Conservation (phyloP, 805 yeast species). For the Torulaspora quercuum region DNA sequence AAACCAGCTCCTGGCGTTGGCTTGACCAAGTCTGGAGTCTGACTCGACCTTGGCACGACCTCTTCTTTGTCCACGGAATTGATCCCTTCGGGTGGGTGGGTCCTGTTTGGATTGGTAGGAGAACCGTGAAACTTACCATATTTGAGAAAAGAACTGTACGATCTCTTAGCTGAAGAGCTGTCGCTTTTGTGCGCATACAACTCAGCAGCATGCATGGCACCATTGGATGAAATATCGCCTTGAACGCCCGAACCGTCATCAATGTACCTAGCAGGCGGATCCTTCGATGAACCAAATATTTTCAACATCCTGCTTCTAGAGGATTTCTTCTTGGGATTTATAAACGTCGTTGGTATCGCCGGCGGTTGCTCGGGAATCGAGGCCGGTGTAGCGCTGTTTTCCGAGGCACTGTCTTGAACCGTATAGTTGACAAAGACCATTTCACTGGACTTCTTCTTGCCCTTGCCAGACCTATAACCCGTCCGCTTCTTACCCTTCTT, state of each 20-base stretch:
- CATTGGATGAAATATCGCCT: no score
- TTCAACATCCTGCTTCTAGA: slow-evolving; percentile 33
- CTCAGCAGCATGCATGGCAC: neutral
- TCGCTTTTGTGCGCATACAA: neutral
- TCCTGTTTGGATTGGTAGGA: slow-evolving; percentile 4
- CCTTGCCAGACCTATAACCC: slow-evolving; percentile 17
- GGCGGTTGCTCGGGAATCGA: slow-evolving; percentile 10
- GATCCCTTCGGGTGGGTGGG: slow-evolving; percentile 7
- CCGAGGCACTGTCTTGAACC: slow-evolving; percentile 30
- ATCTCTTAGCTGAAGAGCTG: slow-evolving; percentile 18
- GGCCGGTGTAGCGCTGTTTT: slow-evolving; percentile 5
- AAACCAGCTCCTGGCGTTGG: slow-evolving; percentile 11
- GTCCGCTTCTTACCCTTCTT: slow-evolving; percentile 18
- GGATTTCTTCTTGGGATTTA: slow-evolving; percentile 26
- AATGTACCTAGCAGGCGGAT: slow-evolving; percentile 2
- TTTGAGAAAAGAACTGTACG: slow-evolving; percentile 26
- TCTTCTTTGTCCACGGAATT: slow-evolving; percentile 14
- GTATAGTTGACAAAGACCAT: slow-evolving; percentile 38
- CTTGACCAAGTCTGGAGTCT: slow-evolving; percentile 18
- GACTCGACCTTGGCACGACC: slow-evolving; percentile 28
- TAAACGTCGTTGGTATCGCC: slow-evolving; percentile 6
- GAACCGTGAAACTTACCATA: slow-evolving; percentile 18
- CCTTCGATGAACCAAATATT: slow-evolving; percentile 29
- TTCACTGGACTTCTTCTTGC: slow-evolving; percentile 23
- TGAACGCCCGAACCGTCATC: no score